Evolutionary conservation across 345 rosid genomes (phyloP).

Genomic region (Gossypium herbaceum): DNA sequence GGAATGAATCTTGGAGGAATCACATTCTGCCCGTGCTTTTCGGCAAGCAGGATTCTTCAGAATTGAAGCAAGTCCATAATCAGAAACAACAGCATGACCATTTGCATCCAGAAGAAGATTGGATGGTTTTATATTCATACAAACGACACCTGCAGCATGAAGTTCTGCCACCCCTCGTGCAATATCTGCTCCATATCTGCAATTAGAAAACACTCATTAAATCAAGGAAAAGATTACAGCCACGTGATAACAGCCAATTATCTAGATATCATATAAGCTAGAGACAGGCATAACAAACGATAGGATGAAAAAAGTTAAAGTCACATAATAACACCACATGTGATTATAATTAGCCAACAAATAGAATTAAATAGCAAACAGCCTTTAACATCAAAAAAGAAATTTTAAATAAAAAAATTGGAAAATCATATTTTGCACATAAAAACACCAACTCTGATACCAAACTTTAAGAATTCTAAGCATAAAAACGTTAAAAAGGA

Average conservation of each 20-base stretch:
- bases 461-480: background rate
- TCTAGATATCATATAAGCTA: background rate
- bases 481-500: background rate
- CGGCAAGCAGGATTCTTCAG: slow-evolving; percentile 82
- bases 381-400: background rate
- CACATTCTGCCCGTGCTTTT: slow-evolving; percentile 61
- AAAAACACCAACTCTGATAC: background rate
- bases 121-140: slow-evolving; percentile 95
- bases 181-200: slow-evolving; percentile 93
- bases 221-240: slow-evolving; percentile 24
- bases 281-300: background rate
- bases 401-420: background rate
- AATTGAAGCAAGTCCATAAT: slow-evolving; percentile 84
- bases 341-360: background rate
- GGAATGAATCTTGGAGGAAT: slow-evolving; percentile 56
- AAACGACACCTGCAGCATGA: slow-evolving; percentile 94
- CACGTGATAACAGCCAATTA: slow-evolving; percentile 9
- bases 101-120: slow-evolving; percentile 80
- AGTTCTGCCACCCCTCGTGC: slow-evolving; percentile 95
- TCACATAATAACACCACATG: background rate
- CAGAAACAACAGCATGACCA: slow-evolving; percentile 92
- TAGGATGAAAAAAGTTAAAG: background rate
- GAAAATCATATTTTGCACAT: background rate
- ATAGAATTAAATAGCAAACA: background rate
- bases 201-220: slow-evolving; percentile 27